A percentile compares a stretch with the other conserved stretches of the same genome.
phyloP scores from a whole-genome alignment of 345 rosid genomes.

The Syzygium grande region DNA sequence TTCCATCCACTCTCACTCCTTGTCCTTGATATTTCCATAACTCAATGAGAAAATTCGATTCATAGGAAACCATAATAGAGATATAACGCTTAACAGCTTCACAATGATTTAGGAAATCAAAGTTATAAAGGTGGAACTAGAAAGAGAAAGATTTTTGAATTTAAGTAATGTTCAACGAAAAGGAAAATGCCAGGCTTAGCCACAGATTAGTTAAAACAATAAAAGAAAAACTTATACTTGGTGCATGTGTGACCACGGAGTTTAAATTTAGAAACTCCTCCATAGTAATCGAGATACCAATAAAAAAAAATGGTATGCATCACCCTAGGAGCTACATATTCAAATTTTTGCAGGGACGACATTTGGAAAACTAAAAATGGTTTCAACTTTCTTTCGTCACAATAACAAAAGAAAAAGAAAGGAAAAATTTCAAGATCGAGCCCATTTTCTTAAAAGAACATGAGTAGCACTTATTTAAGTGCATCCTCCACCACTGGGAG shows the following conservation, averaged over 20 bases:
- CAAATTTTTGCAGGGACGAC: neutral
- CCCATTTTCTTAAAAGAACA: too few species aligned
- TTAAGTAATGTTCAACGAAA: neutral
- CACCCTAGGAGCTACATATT: neutral
- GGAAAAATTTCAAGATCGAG: too few species aligned
- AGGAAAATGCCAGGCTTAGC: neutral
- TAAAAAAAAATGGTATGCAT: neutral
- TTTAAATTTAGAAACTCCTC: neutral
- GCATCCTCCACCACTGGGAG: too few species aligned
- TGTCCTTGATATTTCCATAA: neutral
- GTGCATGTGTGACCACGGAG: neutral
- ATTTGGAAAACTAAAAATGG: neutral
- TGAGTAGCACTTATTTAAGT: too few species aligned
- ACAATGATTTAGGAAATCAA: neutral
- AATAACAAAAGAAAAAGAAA: too few species aligned
- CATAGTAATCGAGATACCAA: neutral
- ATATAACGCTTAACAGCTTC: neutral
- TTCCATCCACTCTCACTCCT: neutral
- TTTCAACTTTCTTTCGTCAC: too few species aligned
- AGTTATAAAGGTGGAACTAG: neutral
- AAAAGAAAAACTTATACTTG: neutral
- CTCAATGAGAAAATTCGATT: neutral
- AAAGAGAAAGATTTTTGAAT: neutral
- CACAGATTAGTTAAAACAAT: neutral
- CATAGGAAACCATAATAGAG: neutral